phyloP scores from a whole-genome alignment of 129 eudicot genomes.

The Mikania micrantha region DNA sequence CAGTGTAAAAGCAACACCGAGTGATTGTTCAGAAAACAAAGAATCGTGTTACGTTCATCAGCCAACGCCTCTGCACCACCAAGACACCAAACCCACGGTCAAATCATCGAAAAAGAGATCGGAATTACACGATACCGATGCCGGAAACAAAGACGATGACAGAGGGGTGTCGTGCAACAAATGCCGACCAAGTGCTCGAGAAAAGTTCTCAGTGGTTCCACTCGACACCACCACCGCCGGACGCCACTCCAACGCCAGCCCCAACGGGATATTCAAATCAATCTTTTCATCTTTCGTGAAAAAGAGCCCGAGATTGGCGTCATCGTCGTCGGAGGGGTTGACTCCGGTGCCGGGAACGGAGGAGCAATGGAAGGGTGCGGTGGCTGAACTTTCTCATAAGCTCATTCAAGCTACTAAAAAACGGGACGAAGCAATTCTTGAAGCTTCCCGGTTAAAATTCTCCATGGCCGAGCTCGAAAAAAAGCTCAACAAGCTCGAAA shows the following conservation, averaged over 20 bases:
- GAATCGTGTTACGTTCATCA: slow-evolving; percentile 32
- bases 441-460: slow-evolving; percentile 61
- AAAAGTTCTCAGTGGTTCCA: slow-evolving; percentile 71
- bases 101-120: slow-evolving; percentile 27
- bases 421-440: slow-evolving; percentile 75
- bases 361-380: slow-evolving; percentile 77
- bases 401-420: slow-evolving; percentile 67
- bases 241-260: slow-evolving; percentile 47
- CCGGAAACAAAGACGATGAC: slow-evolving; percentile 21
- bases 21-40: slow-evolving; percentile 25
- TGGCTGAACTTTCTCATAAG: slow-evolving; percentile 72
- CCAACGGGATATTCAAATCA: slow-evolving; percentile 69
- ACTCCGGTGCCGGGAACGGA: slow-evolving; percentile 36
- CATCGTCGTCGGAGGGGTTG: slow-evolving; percentile 26
- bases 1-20: slow-evolving; percentile 43
- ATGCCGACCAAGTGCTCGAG: slow-evolving; percentile 78
- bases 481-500: slow-evolving; percentile 81
- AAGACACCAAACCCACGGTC: slow-evolving; percentile 20
- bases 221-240: slow-evolving; percentile 42
- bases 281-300: slow-evolving; percentile 46
- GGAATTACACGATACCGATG: slow-evolving; percentile 24
- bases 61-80: slow-evolving; percentile 55
- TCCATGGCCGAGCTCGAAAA: slow-evolving; percentile 81
- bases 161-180: slow-evolving; percentile 66
- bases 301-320: slow-evolving; percentile 50